Conservation (phyloP, 345 rosid genomes). For the Boechera stricta region DNA sequence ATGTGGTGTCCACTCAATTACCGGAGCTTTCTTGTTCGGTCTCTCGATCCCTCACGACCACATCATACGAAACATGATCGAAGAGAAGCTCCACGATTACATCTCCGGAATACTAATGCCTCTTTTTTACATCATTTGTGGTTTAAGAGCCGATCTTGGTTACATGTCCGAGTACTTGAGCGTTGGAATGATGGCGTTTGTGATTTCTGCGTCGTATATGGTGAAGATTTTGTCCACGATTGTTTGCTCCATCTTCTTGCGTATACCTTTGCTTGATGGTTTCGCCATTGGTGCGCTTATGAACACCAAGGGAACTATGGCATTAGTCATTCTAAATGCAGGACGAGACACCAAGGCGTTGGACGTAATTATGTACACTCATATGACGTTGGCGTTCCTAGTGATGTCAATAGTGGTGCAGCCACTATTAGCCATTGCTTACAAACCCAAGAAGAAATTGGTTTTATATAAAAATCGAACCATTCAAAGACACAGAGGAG, state of each 20-base stretch:
- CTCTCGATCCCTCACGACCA: slow-evolving; percentile 58
- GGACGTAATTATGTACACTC: slow-evolving; percentile 49
- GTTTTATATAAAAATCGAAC: slow-evolving; percentile 49
- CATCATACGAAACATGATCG: slow-evolving; percentile 37
- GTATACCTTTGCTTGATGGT: slow-evolving; percentile 49
- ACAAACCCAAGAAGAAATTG: slow-evolving; percentile 42
- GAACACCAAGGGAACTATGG: slow-evolving; percentile 73
- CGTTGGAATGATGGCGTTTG: slow-evolving; percentile 1
- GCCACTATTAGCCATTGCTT: slow-evolving; percentile 45
- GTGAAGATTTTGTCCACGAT: slow-evolving; percentile 56
- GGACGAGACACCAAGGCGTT: slow-evolving; percentile 54
- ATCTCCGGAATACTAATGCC: slow-evolving; percentile 55
- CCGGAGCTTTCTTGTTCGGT: slow-evolving; percentile 76
- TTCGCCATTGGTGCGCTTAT: slow-evolving; percentile 58
- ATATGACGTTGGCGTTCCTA: slow-evolving; percentile 47
- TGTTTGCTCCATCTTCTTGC: slow-evolving; percentile 39
- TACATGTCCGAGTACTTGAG: neutral
- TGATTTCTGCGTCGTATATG: slow-evolving; percentile 28
- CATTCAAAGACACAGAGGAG: slow-evolving; percentile 45
- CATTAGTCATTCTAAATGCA: slow-evolving; percentile 54
- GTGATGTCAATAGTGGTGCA: slow-evolving; percentile 54
- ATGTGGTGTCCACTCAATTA: slow-evolving; percentile 56
- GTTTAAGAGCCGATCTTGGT: slow-evolving; percentile 44
- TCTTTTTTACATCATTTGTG: slow-evolving; percentile 55
- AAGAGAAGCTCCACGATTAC: slow-evolving; percentile 56